Evolutionary conservation across 257 asterid species (phyloP).

Genomic region (Solanum piurae): DNA sequence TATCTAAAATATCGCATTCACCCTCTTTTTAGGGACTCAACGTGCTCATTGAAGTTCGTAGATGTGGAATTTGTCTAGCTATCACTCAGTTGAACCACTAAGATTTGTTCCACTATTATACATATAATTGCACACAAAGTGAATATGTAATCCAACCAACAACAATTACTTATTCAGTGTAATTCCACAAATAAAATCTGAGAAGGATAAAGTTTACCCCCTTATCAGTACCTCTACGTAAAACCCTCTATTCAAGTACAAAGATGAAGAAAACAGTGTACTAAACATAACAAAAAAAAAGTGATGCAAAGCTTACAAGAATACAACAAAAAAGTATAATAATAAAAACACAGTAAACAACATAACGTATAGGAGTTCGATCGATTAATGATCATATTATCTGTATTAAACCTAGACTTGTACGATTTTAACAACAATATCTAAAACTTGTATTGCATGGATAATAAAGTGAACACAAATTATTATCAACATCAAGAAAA

Average conservation of each 20-base stretch:
- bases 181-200: neutral
- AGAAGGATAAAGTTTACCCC: fast-evolving
- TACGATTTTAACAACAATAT: neutral
- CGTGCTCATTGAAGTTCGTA: neutral
- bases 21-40: neutral
- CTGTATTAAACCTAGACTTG: neutral
- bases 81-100: neutral
- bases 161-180: neutral
- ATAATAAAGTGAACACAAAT: neutral
- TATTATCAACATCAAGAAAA: neutral
- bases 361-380: fast-evolving
- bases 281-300: neutral
- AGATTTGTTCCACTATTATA: neutral
- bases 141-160: neutral
- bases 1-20: neutral
- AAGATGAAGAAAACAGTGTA: neutral
- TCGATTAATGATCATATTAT: neutral
- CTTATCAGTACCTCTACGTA: fast-evolving
- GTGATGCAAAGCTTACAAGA: neutral
- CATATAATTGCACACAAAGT: neutral
- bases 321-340: too few species aligned
- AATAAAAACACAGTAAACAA: neutral
- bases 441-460: neutral
- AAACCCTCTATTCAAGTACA: neutral
- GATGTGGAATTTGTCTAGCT: neutral